Evolutionary conservation across 345 rosid genomes (phyloP).

Genomic region (Barbarea vulgaris): DNA sequence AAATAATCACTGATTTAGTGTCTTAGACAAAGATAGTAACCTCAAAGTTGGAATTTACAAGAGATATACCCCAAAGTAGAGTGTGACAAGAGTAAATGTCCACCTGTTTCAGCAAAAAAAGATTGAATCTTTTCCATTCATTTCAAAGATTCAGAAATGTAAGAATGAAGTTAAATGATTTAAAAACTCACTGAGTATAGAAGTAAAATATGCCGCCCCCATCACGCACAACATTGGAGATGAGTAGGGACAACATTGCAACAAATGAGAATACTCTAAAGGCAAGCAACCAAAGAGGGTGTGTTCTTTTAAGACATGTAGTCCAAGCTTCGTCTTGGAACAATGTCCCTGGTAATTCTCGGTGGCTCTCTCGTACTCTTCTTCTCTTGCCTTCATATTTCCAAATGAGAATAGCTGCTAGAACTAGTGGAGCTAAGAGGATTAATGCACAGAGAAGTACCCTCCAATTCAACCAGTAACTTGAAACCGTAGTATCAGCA

Average conservation of each 20-base stretch:
- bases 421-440: constrained; percentile 45
- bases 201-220: constrained; percentile 82
- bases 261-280: constrained; percentile 63
- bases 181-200: constrained; percentile 82
- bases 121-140: constrained; percentile 2
- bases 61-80: constrained; percentile 81
- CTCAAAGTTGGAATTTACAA: background rate
- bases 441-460: constrained; percentile 69
- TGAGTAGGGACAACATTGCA: constrained; percentile 57
- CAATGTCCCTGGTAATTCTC: constrained; percentile 45
- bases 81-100: constrained; percentile 85
- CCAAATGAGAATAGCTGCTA: constrained; percentile 61
- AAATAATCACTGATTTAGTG: background rate
- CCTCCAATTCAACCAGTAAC: constrained; percentile 96
- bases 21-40: constrained; percentile 4
- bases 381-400: constrained; percentile 58
- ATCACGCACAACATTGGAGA: constrained; percentile 50
- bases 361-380: constrained; percentile 33
- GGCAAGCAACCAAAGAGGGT: constrained; percentile 74
- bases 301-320: constrained; percentile 62
- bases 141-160: constrained; percentile 10
- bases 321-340: constrained; percentile 79
- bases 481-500: constrained; percentile 57
- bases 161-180: background rate
- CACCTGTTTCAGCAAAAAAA: constrained; percentile 61